A percentile compares a stretch with the other conserved stretches of the same genome.
These are phyloP conservation scores for Middelhovenomyces tepae DNA, from an alignment of 805 yeast genomes.

Conservation along the genomic window DNA sequence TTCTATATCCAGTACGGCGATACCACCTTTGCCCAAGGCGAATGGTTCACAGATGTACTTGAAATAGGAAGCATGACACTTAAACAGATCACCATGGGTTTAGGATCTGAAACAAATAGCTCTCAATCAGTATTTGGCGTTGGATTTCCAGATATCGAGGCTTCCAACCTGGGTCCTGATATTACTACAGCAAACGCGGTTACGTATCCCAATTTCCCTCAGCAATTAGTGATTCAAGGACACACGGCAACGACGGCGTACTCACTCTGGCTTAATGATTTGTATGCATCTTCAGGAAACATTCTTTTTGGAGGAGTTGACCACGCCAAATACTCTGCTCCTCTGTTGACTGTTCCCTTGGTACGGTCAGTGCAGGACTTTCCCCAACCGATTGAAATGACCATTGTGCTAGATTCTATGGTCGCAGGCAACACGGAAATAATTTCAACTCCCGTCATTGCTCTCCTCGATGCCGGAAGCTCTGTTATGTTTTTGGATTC, in stretches of 20 bases:
- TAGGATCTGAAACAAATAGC: conserved; percentile 60
- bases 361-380: no score
- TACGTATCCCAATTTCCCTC: conserved; percentile 32
- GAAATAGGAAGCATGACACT: conserved; percentile 42
- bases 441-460: conserved; percentile 9
- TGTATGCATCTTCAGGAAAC: conserved; percentile 32
- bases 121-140: conserved; percentile 43
- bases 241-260: conserved; percentile 34
- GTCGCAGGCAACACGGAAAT: neutral
- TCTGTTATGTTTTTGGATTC: no score
- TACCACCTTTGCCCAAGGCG: conserved; percentile 42
- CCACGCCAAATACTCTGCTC: conserved; percentile 48
- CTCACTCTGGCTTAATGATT: conserved; percentile 41
- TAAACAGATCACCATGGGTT: conserved; percentile 55
- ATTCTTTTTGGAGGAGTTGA: conserved; percentile 67
- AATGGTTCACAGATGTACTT: conserved; percentile 55
- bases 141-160: conserved; percentile 22
- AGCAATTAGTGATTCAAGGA: conserved; percentile 32
- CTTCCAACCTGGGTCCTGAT: conserved; percentile 42
- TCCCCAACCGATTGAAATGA: neutral
- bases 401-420: neutral
- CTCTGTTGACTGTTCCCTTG: conserved; percentile 16
- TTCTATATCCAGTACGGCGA: conserved; percentile 34
- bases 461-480: conserved; percentile 15
- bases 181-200: conserved; percentile 46